phyloP scores from a whole-genome alignment of 176 grass and related monocot species.

The Poa annua region DNA sequence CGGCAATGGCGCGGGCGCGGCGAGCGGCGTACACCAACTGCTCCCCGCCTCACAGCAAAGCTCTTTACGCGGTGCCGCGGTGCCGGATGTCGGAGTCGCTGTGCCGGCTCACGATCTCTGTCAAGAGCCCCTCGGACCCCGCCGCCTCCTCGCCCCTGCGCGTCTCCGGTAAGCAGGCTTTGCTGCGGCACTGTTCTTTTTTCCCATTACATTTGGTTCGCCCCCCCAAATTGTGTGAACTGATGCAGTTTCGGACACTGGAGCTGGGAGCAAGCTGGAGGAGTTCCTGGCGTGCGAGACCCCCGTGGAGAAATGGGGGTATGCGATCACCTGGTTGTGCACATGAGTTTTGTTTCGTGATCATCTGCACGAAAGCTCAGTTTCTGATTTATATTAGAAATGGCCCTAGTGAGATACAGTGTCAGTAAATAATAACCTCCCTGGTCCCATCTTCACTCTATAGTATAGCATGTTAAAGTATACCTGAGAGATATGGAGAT shows the following conservation, averaged over 20 bases:
- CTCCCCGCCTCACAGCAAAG: too few relatives aligned
- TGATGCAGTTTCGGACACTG: slow-evolving; percentile 70
- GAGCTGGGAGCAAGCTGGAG: slow-evolving; percentile 64
- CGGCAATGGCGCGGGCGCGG: too few relatives aligned
- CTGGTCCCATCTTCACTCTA: neutral
- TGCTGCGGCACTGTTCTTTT: neutral
- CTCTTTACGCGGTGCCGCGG: slow-evolving; percentile 65
- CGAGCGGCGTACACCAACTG: too few relatives aligned
- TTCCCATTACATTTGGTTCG: neutral
- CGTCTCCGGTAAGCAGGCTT: slow-evolving; percentile 50
- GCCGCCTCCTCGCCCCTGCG: slow-evolving; percentile 31
- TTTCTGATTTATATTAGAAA: neutral
- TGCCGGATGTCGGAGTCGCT: slow-evolving; percentile 67
- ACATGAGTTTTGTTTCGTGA: neutral
- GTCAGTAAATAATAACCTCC: neutral
- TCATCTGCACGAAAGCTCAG: neutral
- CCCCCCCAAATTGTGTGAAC: slow-evolving; percentile 33
- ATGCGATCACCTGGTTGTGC: slow-evolving; percentile 12
- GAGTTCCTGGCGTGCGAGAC: slow-evolving; percentile 51
- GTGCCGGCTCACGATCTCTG: slow-evolving; percentile 61
- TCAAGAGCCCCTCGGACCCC: slow-evolving; percentile 42
- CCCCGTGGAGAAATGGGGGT: slow-evolving; percentile 61
- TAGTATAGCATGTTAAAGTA: neutral
- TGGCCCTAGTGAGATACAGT: slow-evolving; percentile 1
- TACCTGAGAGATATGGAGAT: neutral